Conservation (phyloP, 345 rosid genomes). For the Hevea brasiliensis region DNA sequence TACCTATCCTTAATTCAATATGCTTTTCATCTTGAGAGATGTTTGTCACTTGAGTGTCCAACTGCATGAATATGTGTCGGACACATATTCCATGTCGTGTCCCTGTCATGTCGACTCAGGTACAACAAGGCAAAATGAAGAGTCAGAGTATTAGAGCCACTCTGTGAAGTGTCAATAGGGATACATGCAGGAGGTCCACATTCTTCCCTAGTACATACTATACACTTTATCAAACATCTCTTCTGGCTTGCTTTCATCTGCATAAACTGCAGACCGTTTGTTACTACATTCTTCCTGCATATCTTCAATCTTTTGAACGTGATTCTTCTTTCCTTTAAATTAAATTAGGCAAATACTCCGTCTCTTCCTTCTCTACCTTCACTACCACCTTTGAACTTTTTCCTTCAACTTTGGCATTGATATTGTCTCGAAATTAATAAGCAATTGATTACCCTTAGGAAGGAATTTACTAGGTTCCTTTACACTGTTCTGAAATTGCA, state of each 20-base stretch:
- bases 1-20: too few relatives aligned
- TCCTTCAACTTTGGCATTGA: slow-evolving; percentile 14
- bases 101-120: too few relatives aligned
- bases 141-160: too few relatives aligned
- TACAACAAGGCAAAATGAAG: too few relatives aligned
- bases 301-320: slow-evolving; percentile 48
- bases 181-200: neutral
- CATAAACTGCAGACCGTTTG: slow-evolving; percentile 54
- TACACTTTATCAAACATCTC: slow-evolving; percentile 67
- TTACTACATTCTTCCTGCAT: slow-evolving; percentile 53
- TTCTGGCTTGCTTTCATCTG: slow-evolving; percentile 56
- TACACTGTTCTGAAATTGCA: slow-evolving; percentile 71
- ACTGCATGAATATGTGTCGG: too few relatives aligned
- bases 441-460: slow-evolving; percentile 53
- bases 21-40: too few relatives aligned
- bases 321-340: slow-evolving; percentile 56
- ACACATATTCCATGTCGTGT: too few relatives aligned
- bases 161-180: neutral
- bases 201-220: slow-evolving; percentile 36
- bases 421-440: slow-evolving; percentile 32
- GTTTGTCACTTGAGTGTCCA: too few relatives aligned
- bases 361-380: slow-evolving; percentile 38
- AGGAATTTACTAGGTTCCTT: slow-evolving; percentile 91
- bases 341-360: slow-evolving; percentile 22
- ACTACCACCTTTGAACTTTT: slow-evolving; percentile 21